These are phyloP conservation scores for Drosera capensis DNA, from an alignment of 148 eudicot genomes.

Conservation along the genomic window DNA sequence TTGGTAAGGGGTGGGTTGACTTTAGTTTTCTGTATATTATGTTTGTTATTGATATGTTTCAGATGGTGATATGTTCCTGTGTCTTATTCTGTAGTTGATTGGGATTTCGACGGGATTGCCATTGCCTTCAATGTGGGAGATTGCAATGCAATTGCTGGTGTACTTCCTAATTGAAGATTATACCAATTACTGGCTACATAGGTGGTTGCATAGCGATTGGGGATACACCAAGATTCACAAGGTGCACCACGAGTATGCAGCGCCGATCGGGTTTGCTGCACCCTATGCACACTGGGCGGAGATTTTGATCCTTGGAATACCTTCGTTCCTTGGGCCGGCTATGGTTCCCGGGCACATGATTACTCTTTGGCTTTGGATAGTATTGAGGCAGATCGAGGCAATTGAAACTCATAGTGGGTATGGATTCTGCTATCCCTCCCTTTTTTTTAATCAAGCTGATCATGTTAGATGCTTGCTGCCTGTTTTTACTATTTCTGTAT, in stretches of 20 bases:
- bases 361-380: conserved; percentile 91
- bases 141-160: conserved; percentile 47
- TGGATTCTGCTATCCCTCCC: conserved; percentile 22
- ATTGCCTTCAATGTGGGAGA: conserved; percentile 65
- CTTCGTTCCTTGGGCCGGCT: conserved; percentile 83
- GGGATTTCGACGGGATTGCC: conserved; percentile 78
- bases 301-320: conserved; percentile 77
- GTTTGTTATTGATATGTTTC: too few relatives aligned
- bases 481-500: too few relatives aligned
- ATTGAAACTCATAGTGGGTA: conserved; percentile 98
- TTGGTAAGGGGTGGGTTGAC: too few relatives aligned
- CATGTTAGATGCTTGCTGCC: too few relatives aligned
- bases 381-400: conserved; percentile 89
- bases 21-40: too few relatives aligned
- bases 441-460: too few relatives aligned
- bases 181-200: conserved; percentile 81
- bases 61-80: neutral
- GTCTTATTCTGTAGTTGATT: conserved; percentile 31
- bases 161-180: conserved; percentile 79
- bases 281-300: conserved; percentile 95
- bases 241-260: conserved; percentile 90
- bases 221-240: conserved; percentile 81
- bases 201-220: conserved; percentile 72
- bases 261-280: conserved; percentile 77
- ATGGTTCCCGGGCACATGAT: conserved; percentile 63